These are phyloP conservation scores for Orbilia oligospora DNA, from an alignment of 2,329 filamentous ascomycete genomes.

Conservation along the genomic window DNA sequence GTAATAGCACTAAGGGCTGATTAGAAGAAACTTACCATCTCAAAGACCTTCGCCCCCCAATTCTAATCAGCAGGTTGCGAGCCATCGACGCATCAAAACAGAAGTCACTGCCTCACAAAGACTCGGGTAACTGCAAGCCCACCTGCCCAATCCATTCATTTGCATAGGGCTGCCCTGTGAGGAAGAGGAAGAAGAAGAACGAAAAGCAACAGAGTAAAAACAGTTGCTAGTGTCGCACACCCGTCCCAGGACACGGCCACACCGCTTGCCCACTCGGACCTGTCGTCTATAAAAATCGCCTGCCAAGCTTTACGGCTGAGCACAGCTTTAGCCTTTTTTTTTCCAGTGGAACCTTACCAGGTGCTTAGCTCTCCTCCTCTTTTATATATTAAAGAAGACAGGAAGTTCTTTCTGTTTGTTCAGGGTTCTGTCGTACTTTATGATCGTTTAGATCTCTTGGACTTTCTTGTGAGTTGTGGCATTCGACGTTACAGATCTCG, in stretches of 20 bases:
- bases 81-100: constrained; percentile 54
- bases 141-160: constrained; percentile 53
- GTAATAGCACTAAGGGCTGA: not conserved
- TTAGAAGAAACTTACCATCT: constrained; percentile 21
- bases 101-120: constrained; percentile 55
- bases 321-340: constrained; percentile 47
- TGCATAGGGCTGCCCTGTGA: constrained; percentile 53
- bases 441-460: constrained; percentile 54
- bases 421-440: constrained; percentile 48
- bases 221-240: constrained; percentile 25
- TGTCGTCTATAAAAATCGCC: constrained; percentile 43
- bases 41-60: constrained; percentile 13
- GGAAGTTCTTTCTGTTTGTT: constrained; percentile 29
- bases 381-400: constrained; percentile 57
- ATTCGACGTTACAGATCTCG: constrained; percentile 12
- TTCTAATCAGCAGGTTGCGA: constrained; percentile 22
- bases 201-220: constrained; percentile 7
- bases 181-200: constrained; percentile 10
- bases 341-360: constrained; percentile 21
- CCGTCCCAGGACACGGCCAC: constrained; percentile 53
- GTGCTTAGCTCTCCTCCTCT: constrained; percentile 9
- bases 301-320: constrained; percentile 61
- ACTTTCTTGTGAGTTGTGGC: constrained; percentile 36
- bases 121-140: constrained; percentile 34
- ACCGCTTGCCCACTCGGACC: constrained; percentile 27